Base-by-base conservation (phyloP, 257 asterid genomes). In the Echium plantagineum region DNA sequence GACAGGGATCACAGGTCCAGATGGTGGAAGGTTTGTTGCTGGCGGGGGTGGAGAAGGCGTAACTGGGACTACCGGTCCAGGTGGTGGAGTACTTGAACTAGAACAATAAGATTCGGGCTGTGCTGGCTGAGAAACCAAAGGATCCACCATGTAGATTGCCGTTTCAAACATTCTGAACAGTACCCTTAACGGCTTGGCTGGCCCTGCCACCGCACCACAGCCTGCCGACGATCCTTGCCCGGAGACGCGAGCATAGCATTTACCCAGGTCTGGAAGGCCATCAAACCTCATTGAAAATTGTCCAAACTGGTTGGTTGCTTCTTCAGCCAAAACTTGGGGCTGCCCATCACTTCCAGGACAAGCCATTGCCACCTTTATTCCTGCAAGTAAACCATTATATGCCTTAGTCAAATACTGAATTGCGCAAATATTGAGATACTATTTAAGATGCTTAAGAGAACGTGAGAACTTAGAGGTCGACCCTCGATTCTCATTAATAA, bases 301-400 rank as follows among this genome's bases (percentile, higher is more conserved):
- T 6, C 98, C 98, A 19, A 81, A 52, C 89, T 89, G 84, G 17
- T 88, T 83, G 1, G 97, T 82, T 2, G 89, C 80, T 55, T 86
- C 89, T 61, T 89, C 95, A 58, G 89, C 69, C 85, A 76, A 68
- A 7, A 70, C 63, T 9, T 81, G 66, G 58, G 62, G 53, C 59
- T 78, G 84, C 22, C 97, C 99, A 21, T 86, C 84, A 21, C 74
- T 80, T 35, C 81, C 87, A 30, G 85, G 97, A 52, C 99, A 93
- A 2, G 78, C 75, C 89, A 93, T 69, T 9, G 81, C 59, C 65
- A 93, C 94, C 35, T 83, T 84, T 17, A 72, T 64, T 51, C 97
- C 99, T 93, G 77, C 79, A 70, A 2, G 7, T 15, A 26, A 47
- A 15, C 21, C 21, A 15, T 18, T 17, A 8, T n/a, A n/a, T 42